Percentiles rank a stretch among this genome's conserved stretches.
Conservation (phyloP, 805 yeast genomes). For the Cyberlindnera euphorbiiphila region DNA sequence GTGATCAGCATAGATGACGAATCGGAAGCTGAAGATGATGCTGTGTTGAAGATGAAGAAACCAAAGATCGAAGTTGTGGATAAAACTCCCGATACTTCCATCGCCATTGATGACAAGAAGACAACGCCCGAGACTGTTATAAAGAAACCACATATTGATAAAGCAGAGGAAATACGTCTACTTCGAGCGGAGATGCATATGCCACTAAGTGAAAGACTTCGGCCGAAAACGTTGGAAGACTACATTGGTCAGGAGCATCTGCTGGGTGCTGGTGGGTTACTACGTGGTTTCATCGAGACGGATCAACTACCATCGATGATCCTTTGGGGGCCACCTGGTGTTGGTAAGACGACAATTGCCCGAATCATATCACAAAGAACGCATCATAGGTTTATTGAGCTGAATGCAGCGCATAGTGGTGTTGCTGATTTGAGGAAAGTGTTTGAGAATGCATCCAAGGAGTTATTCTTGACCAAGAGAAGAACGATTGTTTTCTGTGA, state of each 20-base stretch:
- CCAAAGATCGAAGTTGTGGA: neutral
- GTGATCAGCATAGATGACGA: constrained; percentile 18
- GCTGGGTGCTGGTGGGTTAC: constrained; percentile 56
- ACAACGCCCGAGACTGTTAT: constrained; percentile 1
- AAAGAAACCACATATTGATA: constrained; percentile 5
- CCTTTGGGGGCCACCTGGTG: constrained; percentile 95
- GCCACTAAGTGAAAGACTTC: constrained; percentile 72
- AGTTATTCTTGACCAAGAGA: constrained; percentile 39
- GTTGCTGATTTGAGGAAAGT: constrained; percentile 61
- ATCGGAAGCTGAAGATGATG: constrained; percentile 3
- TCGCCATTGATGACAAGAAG: neutral
- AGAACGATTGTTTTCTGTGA: constrained; percentile 79
- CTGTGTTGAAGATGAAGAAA: neutral
- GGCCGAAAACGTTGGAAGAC: constrained; percentile 69
- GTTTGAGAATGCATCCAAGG: constrained; percentile 40
- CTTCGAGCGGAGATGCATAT: constrained; percentile 16
- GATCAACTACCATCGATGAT: constrained; percentile 80
- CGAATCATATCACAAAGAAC: constrained; percentile 37
- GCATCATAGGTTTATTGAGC: constrained; percentile 57
- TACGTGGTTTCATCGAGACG: constrained; percentile 58
- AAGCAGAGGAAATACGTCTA: constrained; percentile 18
- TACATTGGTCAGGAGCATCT: constrained; percentile 86
- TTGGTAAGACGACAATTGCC: constrained; percentile 84
- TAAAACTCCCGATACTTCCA: neutral
- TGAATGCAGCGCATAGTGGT: constrained; percentile 79